These are phyloP conservation scores for Rhodamnia rubescens DNA, from an alignment of 345 rosid genomes.

Conservation along the genomic window DNA sequence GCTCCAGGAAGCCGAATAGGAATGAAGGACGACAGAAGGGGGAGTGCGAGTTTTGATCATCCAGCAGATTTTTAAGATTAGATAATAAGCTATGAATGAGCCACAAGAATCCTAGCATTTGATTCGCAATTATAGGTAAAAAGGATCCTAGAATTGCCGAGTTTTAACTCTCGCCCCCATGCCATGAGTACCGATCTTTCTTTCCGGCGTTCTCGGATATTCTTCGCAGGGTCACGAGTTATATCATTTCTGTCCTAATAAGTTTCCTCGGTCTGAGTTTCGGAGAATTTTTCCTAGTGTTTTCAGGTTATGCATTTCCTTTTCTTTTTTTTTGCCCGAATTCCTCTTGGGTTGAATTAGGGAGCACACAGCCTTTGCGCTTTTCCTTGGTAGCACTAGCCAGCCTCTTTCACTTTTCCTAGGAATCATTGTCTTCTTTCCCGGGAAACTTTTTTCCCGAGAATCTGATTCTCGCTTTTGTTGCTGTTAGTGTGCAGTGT, in stretches of 20 bases:
- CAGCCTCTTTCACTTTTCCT: not conserved
- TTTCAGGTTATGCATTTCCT: not conserved
- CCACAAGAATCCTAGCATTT: not conserved
- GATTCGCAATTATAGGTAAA: not conserved
- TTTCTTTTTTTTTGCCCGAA: not conserved
- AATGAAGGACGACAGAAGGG: not conserved
- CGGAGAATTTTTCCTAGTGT: not conserved
- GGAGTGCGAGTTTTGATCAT: not conserved
- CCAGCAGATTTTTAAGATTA: not conserved
- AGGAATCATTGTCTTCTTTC: not conserved
- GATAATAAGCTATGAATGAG: not conserved
- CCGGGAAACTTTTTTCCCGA: not conserved
- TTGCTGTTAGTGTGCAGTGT: not conserved
- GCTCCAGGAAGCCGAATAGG: constrained; percentile 8
- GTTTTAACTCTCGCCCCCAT: not conserved
- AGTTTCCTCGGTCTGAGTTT: not conserved
- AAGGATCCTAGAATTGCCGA: not conserved
- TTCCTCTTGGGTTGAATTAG: not conserved
- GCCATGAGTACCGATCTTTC: not conserved
- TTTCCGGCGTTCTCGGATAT: not conserved
- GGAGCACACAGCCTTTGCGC: not conserved
- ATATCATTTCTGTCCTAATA: not conserved
- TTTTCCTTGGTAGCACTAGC: not conserved
- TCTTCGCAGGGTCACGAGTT: not conserved
- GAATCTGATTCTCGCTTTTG: not conserved